Percentiles rank a stretch among this genome's conserved stretches.
Conservation (phyloP, 306 rosid species). For the Acacia melanoxylon region DNA sequence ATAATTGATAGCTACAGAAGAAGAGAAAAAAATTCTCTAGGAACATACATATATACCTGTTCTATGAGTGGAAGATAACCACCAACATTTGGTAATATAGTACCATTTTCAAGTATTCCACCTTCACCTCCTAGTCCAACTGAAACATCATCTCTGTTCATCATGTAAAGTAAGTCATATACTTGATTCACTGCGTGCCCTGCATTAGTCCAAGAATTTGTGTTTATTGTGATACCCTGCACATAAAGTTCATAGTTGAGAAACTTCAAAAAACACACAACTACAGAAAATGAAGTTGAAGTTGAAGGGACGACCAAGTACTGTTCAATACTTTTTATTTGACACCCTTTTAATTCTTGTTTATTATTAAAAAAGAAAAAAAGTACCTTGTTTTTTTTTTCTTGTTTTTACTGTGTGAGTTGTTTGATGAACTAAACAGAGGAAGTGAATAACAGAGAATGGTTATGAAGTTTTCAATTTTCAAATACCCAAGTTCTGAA, state of each 20-base stretch:
- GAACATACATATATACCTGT: constrained; percentile 53
- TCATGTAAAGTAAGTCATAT: constrained; percentile 85
- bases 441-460: neutral
- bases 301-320: neutral
- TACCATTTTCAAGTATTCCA: constrained; percentile 63
- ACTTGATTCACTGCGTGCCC: constrained; percentile 91
- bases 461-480: neutral
- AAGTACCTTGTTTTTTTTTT: neutral
- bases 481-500: neutral
- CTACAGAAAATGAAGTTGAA: neutral
- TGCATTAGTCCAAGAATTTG: constrained; percentile 85
- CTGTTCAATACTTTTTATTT: constrained; percentile 15
- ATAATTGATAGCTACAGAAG: neutral
- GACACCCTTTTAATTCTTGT: neutral
- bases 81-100: constrained; percentile 75
- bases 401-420: neutral
- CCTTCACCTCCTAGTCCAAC: constrained; percentile 97
- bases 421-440: neutral
- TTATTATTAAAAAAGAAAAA: neutral
- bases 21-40: neutral
- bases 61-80: constrained; percentile 87
- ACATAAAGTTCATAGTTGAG: neutral
- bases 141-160: constrained; percentile 77
- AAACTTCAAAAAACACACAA: neutral
- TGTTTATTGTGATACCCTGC: constrained; percentile 74